Conservation (phyloP, 352 stramenopile species). For the Globisporangium paroecandrum region DNA sequence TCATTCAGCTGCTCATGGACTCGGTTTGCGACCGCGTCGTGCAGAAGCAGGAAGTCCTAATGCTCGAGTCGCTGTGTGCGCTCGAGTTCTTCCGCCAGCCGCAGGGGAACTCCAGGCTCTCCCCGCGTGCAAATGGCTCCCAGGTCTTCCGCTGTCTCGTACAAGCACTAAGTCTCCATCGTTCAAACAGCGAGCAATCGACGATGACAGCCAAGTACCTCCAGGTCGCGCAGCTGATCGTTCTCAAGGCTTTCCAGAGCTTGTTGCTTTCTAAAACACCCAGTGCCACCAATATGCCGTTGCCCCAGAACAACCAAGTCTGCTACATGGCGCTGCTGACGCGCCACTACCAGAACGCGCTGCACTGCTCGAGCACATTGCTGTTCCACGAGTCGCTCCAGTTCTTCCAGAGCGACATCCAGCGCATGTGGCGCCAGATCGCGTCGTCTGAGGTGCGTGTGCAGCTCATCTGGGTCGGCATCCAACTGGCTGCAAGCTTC, state of each 20-base stretch:
- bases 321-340: slow-evolving; percentile 59
- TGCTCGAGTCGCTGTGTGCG: slow-evolving; percentile 53
- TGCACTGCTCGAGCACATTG: slow-evolving; percentile 23
- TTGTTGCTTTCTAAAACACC: slow-evolving; percentile 40
- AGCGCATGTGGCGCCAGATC: slow-evolving; percentile 44
- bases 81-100: slow-evolving; percentile 40
- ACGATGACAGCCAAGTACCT: slow-evolving; percentile 10
- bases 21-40: slow-evolving; percentile 37
- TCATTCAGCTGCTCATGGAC: slow-evolving; percentile 41
- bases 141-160: slow-evolving; percentile 50
- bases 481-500: slow-evolving; percentile 37
- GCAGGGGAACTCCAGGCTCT: slow-evolving; percentile 29
- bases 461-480: slow-evolving; percentile 56
- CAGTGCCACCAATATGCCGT: slow-evolving; percentile 14
- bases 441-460: slow-evolving; percentile 40
- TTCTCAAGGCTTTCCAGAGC: slow-evolving; percentile 54
- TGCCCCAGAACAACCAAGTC: slow-evolving; percentile 13
- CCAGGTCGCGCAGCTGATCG: slow-evolving; percentile 59
- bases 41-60: slow-evolving; percentile 35
- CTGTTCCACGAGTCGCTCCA: slow-evolving; percentile 54
- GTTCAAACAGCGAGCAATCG: neutral
- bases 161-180: slow-evolving; percentile 32
- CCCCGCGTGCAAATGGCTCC: slow-evolving; percentile 33
- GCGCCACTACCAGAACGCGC: slow-evolving; percentile 46
- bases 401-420: slow-evolving; percentile 60